These are phyloP conservation scores for Tricladium varicosporioides DNA, from an alignment of 2,329 filamentous ascomycete genomes.

Conservation along the genomic window DNA sequence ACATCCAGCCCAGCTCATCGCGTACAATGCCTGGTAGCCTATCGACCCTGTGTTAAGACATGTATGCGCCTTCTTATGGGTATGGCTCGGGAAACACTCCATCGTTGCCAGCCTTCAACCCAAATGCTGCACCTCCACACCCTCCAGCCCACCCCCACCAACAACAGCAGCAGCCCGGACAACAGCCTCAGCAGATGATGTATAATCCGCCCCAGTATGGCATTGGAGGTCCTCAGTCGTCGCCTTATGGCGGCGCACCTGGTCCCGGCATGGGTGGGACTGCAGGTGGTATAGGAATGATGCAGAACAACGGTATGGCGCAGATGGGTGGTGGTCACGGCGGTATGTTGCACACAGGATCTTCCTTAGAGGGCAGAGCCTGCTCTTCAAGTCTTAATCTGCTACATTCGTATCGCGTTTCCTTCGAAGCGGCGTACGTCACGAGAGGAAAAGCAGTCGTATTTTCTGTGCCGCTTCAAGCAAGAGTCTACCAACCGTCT, in stretches of 20 bases:
- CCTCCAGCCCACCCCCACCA: constrained; percentile 27
- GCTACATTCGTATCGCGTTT: constrained; percentile 9
- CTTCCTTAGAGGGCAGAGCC: constrained; percentile 2
- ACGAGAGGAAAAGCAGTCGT: too few species aligned
- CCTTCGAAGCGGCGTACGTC: not conserved
- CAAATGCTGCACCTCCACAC: constrained; percentile 13
- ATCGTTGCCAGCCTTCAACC: constrained; percentile 15
- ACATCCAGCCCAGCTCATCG: not conserved
- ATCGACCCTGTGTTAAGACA: constrained; percentile 12
- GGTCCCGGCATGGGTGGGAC: constrained; percentile 30
- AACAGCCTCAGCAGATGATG: constrained; percentile 49
- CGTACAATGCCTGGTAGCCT: constrained; percentile 14
- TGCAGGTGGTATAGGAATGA: constrained; percentile 48
- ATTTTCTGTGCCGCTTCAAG: not conserved
- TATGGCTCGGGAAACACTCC: constrained; percentile 12
- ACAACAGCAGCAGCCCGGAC: constrained; percentile 49
- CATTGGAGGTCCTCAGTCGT: constrained; percentile 24
- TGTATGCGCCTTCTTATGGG: constrained; percentile 18
- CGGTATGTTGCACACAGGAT: constrained; percentile 32
- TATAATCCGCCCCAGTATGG: constrained; percentile 45
- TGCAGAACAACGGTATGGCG: constrained; percentile 46
- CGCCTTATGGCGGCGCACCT: constrained; percentile 24
- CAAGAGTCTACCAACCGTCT: not conserved
- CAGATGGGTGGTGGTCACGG: constrained; percentile 31
- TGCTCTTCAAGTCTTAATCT: constrained; percentile 4